Conservation (phyloP, 2,329 filamentous ascomycete species). For the Clarireedia homoeocarpa region DNA sequence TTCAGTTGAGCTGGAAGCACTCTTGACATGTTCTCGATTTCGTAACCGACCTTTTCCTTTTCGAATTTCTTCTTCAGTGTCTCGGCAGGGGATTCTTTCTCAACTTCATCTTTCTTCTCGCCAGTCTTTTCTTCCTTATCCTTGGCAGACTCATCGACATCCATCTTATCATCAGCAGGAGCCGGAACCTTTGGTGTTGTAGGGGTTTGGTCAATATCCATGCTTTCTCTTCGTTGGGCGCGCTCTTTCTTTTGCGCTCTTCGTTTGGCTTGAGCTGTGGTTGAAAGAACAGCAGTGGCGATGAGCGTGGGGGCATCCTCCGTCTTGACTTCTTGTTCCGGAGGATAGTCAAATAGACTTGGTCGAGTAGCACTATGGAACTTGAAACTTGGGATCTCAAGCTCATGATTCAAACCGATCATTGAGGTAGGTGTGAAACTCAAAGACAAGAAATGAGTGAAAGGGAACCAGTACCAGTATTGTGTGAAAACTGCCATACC, state of each 20-base stretch:
- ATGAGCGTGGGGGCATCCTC: constrained; percentile 92
- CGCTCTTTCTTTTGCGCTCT: constrained; percentile 91
- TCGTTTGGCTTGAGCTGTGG: constrained; percentile 93
- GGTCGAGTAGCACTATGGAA: constrained; percentile 92
- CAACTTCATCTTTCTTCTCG: constrained; percentile 54
- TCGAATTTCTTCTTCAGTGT: constrained; percentile 81
- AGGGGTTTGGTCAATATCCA: constrained; percentile 82
- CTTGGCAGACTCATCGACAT: constrained; percentile 52
- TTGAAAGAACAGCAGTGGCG: constrained; percentile 91
- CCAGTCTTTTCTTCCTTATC: constrained; percentile 41
- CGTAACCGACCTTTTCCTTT: constrained; percentile 95
- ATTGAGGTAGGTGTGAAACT: constrained; percentile 96
- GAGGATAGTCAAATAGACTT: constrained; percentile 95
- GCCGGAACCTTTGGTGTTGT: constrained; percentile 56
- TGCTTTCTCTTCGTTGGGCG: constrained; percentile 81
- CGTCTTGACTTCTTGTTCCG: constrained; percentile 88
- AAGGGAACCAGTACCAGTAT: constrained; percentile 99
- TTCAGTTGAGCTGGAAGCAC: constrained; percentile 89
- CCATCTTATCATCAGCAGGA: constrained; percentile 75
- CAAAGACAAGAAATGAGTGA: constrained; percentile 93
- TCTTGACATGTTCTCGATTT: constrained; percentile 93
- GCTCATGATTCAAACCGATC: constrained; percentile 86
- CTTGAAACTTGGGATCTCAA: constrained; percentile 90
- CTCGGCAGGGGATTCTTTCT: constrained; percentile 49
- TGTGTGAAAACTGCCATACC: constrained; percentile 98